Base-by-base conservation (phyloP, 352 stramenopile genomes). In the Phytopythium chamaehyphon region DNA sequence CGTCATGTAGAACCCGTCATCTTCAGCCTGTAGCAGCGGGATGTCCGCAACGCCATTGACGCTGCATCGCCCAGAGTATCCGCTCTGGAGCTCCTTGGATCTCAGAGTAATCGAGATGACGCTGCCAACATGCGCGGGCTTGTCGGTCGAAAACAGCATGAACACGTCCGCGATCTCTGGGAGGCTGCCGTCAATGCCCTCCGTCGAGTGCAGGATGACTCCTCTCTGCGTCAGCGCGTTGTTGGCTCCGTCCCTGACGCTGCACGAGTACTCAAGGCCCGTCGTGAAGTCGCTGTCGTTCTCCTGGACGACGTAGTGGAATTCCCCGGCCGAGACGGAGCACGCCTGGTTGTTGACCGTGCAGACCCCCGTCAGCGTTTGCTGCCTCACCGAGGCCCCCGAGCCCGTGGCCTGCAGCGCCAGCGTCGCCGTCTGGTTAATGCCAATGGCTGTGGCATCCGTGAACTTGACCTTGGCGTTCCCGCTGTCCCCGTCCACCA, bases 1-100 rank as follows among this genome's bases (percentile, higher is more conserved):
- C 37, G 73, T 76, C 69, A 86, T 79, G 48, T 86, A 86, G 35
- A 86, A 75, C 1, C 72, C 75, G 21, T 76, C 62, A 55, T 86
- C 72, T 26, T 83, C 62, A 1, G 69, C 61, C 16, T 77, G 65
- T 8, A 76, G 54, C 26, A 86, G 53, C 15, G 73, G 59, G 8
- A 75, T 47, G 8, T 56, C 59, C 6, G 62, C 38, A n/a, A 81
- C 66, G 22, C 65, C 68, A 38, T 86, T 86, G 51, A 84, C 68
- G 2, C 61, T 66, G 48, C 75, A 86, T 7, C 57, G 51, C 11
- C 75, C 75, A 7, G 64, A 71, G 62, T 83, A 84, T 5, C 72
- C 72, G 14, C 66, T 62, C 6, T 57, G 62, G 18, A 78, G 59
- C 2, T 67, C 63, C 15, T 59, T 49, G 0, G 75, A 62, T 19